Percentiles rank a stretch among this genome's conserved stretches.
Conservation (phyloP, 2,329 filamentous ascomycete species). For the Mycosphaerella arachidis region DNA sequence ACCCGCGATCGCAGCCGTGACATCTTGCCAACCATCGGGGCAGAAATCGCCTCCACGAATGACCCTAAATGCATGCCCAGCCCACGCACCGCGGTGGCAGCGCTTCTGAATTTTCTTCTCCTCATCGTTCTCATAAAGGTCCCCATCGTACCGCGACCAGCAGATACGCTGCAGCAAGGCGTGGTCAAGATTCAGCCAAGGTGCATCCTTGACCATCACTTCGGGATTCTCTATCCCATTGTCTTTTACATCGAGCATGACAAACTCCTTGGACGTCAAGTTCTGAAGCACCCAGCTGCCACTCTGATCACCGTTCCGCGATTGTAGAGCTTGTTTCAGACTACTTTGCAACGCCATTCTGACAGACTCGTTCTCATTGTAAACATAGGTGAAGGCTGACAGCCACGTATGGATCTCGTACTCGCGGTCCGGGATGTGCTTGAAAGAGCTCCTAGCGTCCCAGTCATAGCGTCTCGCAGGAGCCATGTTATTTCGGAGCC, state of each 20-base stretch:
- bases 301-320: not conserved
- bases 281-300: constrained; percentile 4
- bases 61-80: constrained; percentile 11
- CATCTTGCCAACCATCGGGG: not conserved
- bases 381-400: not conserved
- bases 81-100: constrained; percentile 1
- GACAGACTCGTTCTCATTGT: not conserved
- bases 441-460: not conserved
- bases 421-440: not conserved
- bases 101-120: not conserved
- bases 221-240: not conserved
- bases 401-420: no score
- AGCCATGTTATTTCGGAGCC: constrained; percentile 1
- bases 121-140: not conserved
- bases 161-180: constrained; percentile 5
- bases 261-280: constrained; percentile 2
- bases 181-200: constrained; percentile 5
- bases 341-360: not conserved
- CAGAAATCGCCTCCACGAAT: not conserved
- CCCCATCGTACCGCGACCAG: not conserved
- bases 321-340: not conserved
- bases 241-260: not conserved
- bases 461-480: constrained; percentile 8
- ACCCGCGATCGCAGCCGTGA: not conserved
- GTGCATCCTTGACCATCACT: not conserved